Percentiles rank a stretch among this genome's conserved stretches.
Evolutionary conservation across 179 eudicot species (phyloP).

Genomic region (Amaranthus tricolor): DNA sequence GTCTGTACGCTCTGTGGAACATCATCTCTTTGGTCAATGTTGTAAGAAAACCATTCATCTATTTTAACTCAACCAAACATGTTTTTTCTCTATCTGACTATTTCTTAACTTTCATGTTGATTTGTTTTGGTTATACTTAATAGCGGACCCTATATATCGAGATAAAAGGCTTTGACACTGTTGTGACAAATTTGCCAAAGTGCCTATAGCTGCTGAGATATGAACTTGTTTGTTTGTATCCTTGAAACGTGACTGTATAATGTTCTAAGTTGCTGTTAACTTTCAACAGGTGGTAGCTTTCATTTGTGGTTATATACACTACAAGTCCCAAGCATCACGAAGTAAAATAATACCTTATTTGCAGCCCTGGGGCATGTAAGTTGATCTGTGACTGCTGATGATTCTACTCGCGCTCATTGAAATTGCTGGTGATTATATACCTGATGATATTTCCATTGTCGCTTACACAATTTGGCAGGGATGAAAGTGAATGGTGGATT

Average conservation of each 20-base stretch:
- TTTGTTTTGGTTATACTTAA: not conserved
- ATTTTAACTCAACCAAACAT: not conserved
- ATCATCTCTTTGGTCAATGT: slow-evolving; percentile 81
- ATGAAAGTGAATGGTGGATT: slow-evolving; percentile 99
- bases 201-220: not conserved
- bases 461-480: slow-evolving; percentile 53
- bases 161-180: too few species aligned
- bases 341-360: slow-evolving; percentile 52
- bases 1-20: slow-evolving; percentile 94
- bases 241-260: not conserved
- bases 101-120: too few species aligned
- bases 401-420: not conserved
- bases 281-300: slow-evolving; percentile 79
- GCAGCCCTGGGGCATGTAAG: slow-evolving; percentile 94
- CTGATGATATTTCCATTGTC: slow-evolving; percentile 9
- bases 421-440: not conserved
- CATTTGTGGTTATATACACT: slow-evolving; percentile 72
- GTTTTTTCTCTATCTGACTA: too few species aligned
- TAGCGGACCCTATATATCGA: not conserved
- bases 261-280: slow-evolving; percentile 1
- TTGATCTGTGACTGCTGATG: not conserved
- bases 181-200: too few species aligned
- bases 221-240: not conserved
- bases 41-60: slow-evolving; percentile 48
- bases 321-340: slow-evolving; percentile 59